phyloP scores from a whole-genome alignment of 2,329 filamentous ascomycete species.

The Colletotrichum costaricense region DNA sequence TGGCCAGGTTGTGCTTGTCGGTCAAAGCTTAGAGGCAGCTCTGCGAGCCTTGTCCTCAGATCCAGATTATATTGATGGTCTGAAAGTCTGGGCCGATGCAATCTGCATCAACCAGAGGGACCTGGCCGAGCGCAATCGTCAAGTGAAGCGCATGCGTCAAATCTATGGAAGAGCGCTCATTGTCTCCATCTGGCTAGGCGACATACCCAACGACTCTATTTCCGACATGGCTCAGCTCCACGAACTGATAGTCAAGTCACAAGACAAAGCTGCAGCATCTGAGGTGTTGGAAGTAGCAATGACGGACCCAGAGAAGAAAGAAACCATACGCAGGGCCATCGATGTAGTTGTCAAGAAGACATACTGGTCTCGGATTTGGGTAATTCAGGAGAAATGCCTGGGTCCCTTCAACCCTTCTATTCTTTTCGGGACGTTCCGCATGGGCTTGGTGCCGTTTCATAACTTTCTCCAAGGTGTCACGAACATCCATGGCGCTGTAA shows the following conservation, averaged over 20 bases:
- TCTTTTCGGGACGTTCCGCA: constrained; percentile 24
- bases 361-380: constrained; percentile 26
- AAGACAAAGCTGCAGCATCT: background rate
- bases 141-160: constrained; percentile 36
- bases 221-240: constrained; percentile 26
- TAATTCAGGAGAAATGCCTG: constrained; percentile 28
- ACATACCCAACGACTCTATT: constrained; percentile 11
- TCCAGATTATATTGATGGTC: constrained; percentile 15
- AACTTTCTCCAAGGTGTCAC: constrained; percentile 15
- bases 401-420: constrained; percentile 24
- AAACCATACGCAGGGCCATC: background rate
- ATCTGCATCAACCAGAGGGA: constrained; percentile 39
- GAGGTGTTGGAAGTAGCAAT: background rate
- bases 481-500: constrained; percentile 10
- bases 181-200: constrained; percentile 34
- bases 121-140: constrained; percentile 30
- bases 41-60: constrained; percentile 23
- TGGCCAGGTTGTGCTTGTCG: constrained; percentile 11
- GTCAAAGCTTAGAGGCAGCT: constrained; percentile 19
- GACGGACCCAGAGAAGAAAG: background rate
- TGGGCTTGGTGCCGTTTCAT: constrained; percentile 13
- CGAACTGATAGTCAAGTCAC: constrained; percentile 6
- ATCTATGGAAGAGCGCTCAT: constrained; percentile 34
- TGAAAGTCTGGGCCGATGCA: constrained; percentile 37
- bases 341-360: constrained; percentile 8